Evolutionary conservation across 371 early-diverging fungal genomes (phyloP).

Genomic region (Saksenaea vasiformis): DNA sequence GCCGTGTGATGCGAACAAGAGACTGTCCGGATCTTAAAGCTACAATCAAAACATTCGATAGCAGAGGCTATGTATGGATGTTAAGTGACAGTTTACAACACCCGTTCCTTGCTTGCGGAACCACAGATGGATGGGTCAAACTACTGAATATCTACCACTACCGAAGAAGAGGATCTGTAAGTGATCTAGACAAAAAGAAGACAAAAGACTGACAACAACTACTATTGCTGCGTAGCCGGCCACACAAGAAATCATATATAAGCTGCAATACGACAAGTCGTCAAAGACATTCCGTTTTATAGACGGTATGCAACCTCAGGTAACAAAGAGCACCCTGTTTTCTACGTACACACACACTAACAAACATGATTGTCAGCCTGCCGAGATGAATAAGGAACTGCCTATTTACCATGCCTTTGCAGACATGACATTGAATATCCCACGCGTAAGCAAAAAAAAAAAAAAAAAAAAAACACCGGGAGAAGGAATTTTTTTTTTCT

Average conservation of each 20-base stretch:
- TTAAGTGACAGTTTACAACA: constrained; percentile 15
- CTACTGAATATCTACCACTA: constrained; percentile 13
- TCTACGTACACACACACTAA: background rate
- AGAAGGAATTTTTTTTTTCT: too few species aligned
- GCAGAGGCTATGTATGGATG: background rate
- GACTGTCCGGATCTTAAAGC: background rate
- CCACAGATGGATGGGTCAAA: constrained; percentile 20
- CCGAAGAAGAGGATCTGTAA: constrained; percentile 6
- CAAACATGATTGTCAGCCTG: background rate
- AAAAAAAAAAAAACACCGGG: too few species aligned
- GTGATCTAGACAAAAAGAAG: background rate
- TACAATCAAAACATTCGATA: background rate
- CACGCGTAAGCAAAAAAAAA: too few species aligned
- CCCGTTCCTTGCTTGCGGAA: constrained; percentile 6
- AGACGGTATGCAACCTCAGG: constrained; percentile 19
- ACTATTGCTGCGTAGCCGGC: background rate
- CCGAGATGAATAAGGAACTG: background rate
- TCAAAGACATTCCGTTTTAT: constrained; percentile 10
- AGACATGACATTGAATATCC: background rate
- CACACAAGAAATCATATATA: constrained; percentile 17
- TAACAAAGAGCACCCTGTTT: background rate
- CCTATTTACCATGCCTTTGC: background rate
- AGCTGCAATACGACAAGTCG: constrained; percentile 16
- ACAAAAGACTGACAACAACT: background rate
- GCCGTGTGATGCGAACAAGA: background rate